phyloP scores from a whole-genome alignment of 2,329 filamentous ascomycete genomes.

The Penicillium sp. region DNA sequence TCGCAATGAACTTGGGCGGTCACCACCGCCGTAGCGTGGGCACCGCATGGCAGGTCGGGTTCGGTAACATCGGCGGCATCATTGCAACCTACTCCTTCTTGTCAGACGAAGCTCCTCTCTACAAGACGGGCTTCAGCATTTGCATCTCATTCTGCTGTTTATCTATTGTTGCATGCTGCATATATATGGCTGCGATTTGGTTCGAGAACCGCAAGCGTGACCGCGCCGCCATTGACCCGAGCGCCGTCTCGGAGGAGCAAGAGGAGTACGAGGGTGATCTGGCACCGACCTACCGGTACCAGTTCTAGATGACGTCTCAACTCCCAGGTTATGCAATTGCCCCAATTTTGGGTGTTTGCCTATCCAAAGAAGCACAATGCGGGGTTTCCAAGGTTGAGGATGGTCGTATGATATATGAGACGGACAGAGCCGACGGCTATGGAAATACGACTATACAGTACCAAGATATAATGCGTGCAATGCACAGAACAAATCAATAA shows the following conservation, averaged over 20 bases:
- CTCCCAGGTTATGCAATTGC: background rate
- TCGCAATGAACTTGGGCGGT: constrained; percentile 74
- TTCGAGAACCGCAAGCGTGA: constrained; percentile 43
- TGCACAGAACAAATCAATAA: background rate
- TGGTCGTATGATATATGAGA: background rate
- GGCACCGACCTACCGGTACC: constrained; percentile 43
- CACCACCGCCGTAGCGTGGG: constrained; percentile 70
- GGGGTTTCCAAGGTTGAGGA: background rate
- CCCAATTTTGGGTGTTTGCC: background rate
- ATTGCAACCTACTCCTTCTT: constrained; percentile 72
- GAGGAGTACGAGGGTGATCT: constrained; percentile 41
- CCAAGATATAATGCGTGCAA: background rate
- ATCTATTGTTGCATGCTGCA: constrained; percentile 53
- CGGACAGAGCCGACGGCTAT: background rate
- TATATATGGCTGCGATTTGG: constrained; percentile 39
- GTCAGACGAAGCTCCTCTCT: constrained; percentile 63
- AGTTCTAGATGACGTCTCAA: constrained; percentile 25
- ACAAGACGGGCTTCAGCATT: constrained; percentile 72
- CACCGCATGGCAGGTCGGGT: constrained; percentile 73
- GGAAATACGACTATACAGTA: background rate
- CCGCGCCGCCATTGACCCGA: constrained; percentile 25
- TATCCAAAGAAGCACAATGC: background rate
- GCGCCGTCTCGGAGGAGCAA: constrained; percentile 30
- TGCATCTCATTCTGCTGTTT: constrained; percentile 71
- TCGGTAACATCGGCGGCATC: constrained; percentile 76